Conservation (phyloP, 2,329 filamentous ascomycete genomes). For the Atkinsonella hypoxylon region DNA sequence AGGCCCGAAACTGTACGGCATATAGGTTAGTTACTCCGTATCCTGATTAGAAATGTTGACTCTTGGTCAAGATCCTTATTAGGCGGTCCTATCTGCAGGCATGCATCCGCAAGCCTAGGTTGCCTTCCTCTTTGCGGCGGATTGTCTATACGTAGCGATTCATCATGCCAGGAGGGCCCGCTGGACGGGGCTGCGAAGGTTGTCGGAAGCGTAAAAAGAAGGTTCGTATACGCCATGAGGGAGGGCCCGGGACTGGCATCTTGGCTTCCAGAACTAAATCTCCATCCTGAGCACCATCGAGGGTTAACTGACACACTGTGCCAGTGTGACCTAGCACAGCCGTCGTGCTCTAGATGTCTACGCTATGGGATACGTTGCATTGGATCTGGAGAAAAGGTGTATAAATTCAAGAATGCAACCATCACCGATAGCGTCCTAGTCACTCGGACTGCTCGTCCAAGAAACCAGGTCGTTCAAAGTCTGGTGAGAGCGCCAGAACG, state of each 20-base stretch:
- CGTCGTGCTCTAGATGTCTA: constrained; percentile 5
- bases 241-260: not conserved
- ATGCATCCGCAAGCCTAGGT: not conserved
- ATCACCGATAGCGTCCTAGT: not conserved
- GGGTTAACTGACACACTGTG: not conserved
- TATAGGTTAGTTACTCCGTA: not conserved
- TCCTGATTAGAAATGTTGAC: not conserved
- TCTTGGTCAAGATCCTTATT: not conserved
- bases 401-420: constrained; percentile 6
- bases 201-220: constrained; percentile 7
- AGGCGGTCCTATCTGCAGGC: not conserved
- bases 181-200: constrained; percentile 3
- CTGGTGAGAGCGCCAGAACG: not conserved
- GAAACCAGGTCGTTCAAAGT: not conserved
- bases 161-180: constrained; percentile 1
- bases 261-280: not conserved
- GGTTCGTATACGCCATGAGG: constrained; percentile 2
- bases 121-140: not conserved
- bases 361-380: constrained; percentile 3
- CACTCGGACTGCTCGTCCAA: not conserved
- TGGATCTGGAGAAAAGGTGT: constrained; percentile 4
- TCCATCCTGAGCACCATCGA: not conserved
- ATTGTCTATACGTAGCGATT: not conserved
- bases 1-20: not conserved
- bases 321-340: constrained; percentile 5